Conservation (phyloP, 768 basidiomycete species). For the Rhizopogon vesiculosus region DNA sequence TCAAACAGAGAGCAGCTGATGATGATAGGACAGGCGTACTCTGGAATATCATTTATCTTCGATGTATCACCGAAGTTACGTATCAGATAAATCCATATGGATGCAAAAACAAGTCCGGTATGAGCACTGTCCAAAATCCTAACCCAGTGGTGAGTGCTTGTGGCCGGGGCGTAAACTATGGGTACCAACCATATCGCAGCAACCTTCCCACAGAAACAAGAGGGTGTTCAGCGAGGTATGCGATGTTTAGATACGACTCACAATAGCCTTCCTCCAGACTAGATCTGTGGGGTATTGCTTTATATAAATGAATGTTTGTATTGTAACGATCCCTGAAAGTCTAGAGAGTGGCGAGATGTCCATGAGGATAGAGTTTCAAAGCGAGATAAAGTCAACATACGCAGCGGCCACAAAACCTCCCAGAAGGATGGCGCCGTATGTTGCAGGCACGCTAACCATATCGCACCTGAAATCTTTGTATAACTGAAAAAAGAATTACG, state of each 20-base stretch:
- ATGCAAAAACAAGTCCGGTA: conserved; percentile 34
- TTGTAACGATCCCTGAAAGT: conserved; percentile 22
- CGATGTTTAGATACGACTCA: conserved; percentile 6
- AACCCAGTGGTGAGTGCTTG: background rate
- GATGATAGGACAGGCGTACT: conserved; percentile 23
- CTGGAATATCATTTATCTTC: conserved; percentile 39
- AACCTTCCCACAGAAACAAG: conserved; percentile 12
- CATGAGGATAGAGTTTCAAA: background rate
- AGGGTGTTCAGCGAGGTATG: background rate
- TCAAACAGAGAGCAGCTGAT: background rate
- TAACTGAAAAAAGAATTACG: background rate
- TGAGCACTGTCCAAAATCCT: conserved; percentile 35
- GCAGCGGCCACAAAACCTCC: conserved; percentile 25
- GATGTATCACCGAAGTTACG: conserved; percentile 33
- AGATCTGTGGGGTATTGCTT: conserved; percentile 24
- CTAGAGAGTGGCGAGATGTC: conserved; percentile 4
- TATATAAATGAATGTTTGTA: conserved; percentile 24
- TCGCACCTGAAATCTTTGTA: background rate
- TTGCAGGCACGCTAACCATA: conserved; percentile 12
- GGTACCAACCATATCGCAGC: conserved; percentile 19
- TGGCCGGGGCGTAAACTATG: background rate
- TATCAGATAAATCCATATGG: conserved; percentile 43
- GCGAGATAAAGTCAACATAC: conserved; percentile 6
- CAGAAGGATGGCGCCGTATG: conserved; percentile 24
- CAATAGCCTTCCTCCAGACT: conserved; percentile 15